phyloP scores from a whole-genome alignment of 768 basidiomycete genomes.

The Tephrocybe rancida region DNA sequence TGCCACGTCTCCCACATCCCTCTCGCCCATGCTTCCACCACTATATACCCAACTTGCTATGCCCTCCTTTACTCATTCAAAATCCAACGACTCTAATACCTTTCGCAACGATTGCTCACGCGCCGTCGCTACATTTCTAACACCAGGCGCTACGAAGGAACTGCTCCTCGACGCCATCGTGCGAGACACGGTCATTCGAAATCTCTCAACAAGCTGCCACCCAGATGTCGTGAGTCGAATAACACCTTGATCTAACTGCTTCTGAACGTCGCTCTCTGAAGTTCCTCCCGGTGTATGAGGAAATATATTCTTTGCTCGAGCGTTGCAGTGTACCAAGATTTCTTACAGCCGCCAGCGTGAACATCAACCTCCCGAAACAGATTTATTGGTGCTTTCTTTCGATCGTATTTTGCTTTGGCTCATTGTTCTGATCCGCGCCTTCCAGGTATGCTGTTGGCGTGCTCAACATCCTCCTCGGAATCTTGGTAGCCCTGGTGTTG shows the following conservation, averaged over 20 bases:
- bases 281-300: constrained; percentile 37
- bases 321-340: constrained; percentile 31
- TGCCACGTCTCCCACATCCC: constrained; percentile 6
- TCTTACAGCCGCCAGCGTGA: constrained; percentile 29
- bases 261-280: constrained; percentile 8
- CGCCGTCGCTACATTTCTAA: constrained; percentile 32
- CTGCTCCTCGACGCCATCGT: constrained; percentile 25
- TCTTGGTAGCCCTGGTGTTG: constrained; percentile 28
- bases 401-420: not conserved
- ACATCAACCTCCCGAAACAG: constrained; percentile 38
- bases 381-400: constrained; percentile 29
- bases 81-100: not conserved
- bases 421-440: not conserved
- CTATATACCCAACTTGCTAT: constrained; percentile 18
- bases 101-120: constrained; percentile 29
- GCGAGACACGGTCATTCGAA: constrained; percentile 28
- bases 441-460: constrained; percentile 33
- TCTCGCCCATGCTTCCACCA: constrained; percentile 10
- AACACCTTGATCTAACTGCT: no score
- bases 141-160: constrained; percentile 30
- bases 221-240: constrained; percentile 34
- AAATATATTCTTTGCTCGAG: constrained; percentile 32
- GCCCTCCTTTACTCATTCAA: constrained; percentile 12
- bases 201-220: constrained; percentile 31
- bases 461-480: constrained; percentile 23